Evolutionary conservation across 352 stramenopile genomes (phyloP).

Genomic region (Phytophthora chlamydospora): DNA sequence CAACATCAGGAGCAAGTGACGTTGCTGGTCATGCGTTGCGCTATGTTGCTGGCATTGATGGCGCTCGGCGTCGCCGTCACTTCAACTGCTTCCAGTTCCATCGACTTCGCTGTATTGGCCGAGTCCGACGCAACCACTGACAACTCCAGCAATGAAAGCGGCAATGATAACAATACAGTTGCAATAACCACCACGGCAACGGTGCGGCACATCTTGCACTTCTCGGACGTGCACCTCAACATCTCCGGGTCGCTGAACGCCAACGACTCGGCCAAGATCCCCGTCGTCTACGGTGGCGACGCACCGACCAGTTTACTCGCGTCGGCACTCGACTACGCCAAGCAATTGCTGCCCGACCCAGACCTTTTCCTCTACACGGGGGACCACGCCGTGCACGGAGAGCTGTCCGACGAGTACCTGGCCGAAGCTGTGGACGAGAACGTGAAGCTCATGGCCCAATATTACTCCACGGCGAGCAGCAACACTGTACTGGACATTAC

Average conservation of each 20-base stretch:
- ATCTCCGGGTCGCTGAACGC: slow-evolving; percentile 53
- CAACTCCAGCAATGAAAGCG: slow-evolving; percentile 1
- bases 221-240: slow-evolving; percentile 84
- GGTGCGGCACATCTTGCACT: slow-evolving; percentile 71
- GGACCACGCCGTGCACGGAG: slow-evolving; percentile 67
- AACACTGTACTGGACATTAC: slow-evolving; percentile 52
- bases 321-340: slow-evolving; percentile 68
- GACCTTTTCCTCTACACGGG: slow-evolving; percentile 82
- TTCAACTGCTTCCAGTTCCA: slow-evolving; percentile 18
- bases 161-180: background rate
- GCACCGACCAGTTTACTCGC: slow-evolving; percentile 57
- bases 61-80: slow-evolving; percentile 13
- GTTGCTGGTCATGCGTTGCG: slow-evolving; percentile 11
- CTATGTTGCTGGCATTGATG: slow-evolving; percentile 6
- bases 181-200: background rate
- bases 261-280: slow-evolving; percentile 45
- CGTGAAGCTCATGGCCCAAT: slow-evolving; percentile 62
- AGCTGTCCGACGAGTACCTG: slow-evolving; percentile 60
- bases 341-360: slow-evolving; percentile 55
- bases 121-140: background rate
- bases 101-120: slow-evolving; percentile 2
- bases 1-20: slow-evolving; percentile 9
- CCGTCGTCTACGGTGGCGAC: slow-evolving; percentile 50
- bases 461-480: slow-evolving; percentile 43
- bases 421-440: slow-evolving; percentile 58